Evolutionary conservation across 352 stramenopile genomes (phyloP), one percentile per base, ranked within the genome.

Genomic region (Plasmopara muralis): DNA sequence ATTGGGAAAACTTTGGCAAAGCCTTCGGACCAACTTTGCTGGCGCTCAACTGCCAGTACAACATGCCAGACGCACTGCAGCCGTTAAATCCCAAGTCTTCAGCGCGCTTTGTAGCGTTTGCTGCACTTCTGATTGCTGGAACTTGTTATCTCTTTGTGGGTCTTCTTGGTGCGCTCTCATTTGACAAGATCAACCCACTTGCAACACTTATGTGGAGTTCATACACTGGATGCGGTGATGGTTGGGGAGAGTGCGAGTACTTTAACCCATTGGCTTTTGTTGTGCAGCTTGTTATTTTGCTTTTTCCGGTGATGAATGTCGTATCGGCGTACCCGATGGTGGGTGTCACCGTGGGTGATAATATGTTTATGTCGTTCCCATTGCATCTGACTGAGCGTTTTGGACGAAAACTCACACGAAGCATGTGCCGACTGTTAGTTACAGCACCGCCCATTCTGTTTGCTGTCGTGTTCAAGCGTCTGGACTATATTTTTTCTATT

Each of bases 21-120:
- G 80, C 77, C 7, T 93, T 93, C 52, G 83, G 83, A 2, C 83
- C 83, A 5, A 89, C 80, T 29, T 52, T 93, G 30, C 63, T 93
- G n/a, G 83, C 83, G 28, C 74, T 93, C 45, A 93, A 90, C 66
- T 93, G 82, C 57, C 82, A 93, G 62, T 90, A 89, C 73, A 90
- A 90, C 65, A 90, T 93, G 79, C 79, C 79, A 14, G 76, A 90
- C 54, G 79, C 78, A 18, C 58, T 93, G 31, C 82, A 93, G 68
- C 75, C 79, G 37, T 66, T 93, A n/a, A 62, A 86, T 40, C 70
- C 72, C 16, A 93, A 93, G 69, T 63, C 57, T 9, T 64, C 68
- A 13, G 83, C 74, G 13, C 76, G 78, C 31, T 63, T 72, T 16
- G 77, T 91, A 29, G 76, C 78, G 34, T 87, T 91, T 37, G 62